Evolutionary conservation across 2,329 filamentous ascomycete species (phyloP).

Genomic region (Grosmannia serpens): DNA sequence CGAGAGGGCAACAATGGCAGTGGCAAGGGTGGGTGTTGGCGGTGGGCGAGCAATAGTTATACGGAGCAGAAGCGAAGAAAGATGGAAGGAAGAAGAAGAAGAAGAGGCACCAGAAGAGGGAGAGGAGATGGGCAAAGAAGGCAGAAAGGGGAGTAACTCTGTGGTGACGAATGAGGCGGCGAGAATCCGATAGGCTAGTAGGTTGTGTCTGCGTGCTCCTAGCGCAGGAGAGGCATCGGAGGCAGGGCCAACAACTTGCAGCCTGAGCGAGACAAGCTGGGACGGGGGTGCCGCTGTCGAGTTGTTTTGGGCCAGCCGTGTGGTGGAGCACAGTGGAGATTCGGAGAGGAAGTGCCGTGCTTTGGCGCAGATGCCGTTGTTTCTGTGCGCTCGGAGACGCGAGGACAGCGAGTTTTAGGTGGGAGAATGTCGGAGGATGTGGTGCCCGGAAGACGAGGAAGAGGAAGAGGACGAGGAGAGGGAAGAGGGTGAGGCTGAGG

Average conservation of each 20-base stretch:
- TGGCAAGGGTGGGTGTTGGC: background rate
- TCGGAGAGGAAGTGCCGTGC: background rate
- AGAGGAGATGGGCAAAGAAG: background rate
- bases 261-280: background rate
- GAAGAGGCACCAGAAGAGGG: background rate
- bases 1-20: background rate
- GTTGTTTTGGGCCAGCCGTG: background rate
- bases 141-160: background rate
- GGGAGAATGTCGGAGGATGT: too few relatives aligned
- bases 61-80: background rate
- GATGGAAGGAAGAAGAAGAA: background rate
- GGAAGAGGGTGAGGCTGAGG: background rate
- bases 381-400: background rate
- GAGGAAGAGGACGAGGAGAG: background rate
- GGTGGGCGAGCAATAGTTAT: background rate
- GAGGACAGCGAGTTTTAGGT: background rate
- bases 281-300: background rate
- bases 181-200: slow-evolving; percentile 11
- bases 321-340: slow-evolving; percentile 1
- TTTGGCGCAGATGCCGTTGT: background rate
- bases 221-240: background rate
- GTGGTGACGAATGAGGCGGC: slow-evolving; percentile 10
- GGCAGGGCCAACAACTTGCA: background rate
- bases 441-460: background rate
- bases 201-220: background rate